Evolutionary conservation across 164 flowering plant species (phyloP), one percentile per base, ranked within the genome.

Genomic region (Aristolochia fimbriata): DNA sequence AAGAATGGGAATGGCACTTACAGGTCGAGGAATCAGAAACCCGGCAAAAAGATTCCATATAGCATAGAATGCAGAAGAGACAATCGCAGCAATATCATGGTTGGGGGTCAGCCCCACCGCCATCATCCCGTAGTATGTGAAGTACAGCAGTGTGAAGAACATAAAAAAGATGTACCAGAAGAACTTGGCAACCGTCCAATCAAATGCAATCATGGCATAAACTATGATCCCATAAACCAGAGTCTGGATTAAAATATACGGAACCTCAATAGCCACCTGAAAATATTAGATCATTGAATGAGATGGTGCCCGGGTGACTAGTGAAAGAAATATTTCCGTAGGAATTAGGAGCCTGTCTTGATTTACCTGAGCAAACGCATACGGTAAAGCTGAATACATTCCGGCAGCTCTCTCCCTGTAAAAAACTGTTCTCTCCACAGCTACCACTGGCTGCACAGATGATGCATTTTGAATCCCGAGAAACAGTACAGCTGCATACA

Each of bases 81-180:
- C 62, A 10, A 83, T 77, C 23, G 81, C 73, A 31, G 86, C 84
- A 55, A 81, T 69, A 55, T 73, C 61, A 19, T 73, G 80, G 68
- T 83, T 81, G 33, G 91, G 91, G 27, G 84, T 81, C 33, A 81
- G 53, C 27, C 79, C 88, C 6, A 83, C 86, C 15, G 83, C 62
- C 91, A 85, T 83, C 91, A 85, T 85, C 25, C 86, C 88, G 55
- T 81, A 85, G 66, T 41, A 78, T 51, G 86, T 82, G 75, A 77
- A 83, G 78, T 78, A 83, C 19, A 83, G 61, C 45, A 85, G 60
- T 21, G 88, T 75, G 74, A 78, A 75, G 77, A 60, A 85, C 77
- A 79, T 74, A 78, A 77, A 83, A 77, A 80, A 83, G 23, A 81
- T 2, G 62, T 80, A 81, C 85, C 85, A 80, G 50, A 81, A 73